phyloP scores from a whole-genome alignment of 495 filamentous ascomycete genomes.

The Lepraria neglecta region DNA sequence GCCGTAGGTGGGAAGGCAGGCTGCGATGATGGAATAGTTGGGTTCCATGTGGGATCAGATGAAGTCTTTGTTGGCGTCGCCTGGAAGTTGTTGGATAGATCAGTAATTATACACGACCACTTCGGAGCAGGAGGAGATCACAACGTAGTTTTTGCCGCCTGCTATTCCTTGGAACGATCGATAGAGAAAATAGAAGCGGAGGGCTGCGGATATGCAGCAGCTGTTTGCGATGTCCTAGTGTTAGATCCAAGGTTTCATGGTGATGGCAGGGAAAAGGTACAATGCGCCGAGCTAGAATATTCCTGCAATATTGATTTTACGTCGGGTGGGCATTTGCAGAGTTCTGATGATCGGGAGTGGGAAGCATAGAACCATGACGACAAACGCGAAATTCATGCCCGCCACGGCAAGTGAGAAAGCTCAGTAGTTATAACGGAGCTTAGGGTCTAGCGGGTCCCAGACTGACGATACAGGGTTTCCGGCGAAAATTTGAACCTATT shows the following conservation, averaged over 20 bases:
- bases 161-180: constrained; percentile 9
- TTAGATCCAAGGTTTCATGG: neutral
- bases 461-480: neutral
- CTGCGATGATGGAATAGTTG: constrained; percentile 30
- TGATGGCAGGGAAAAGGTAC: constrained; percentile 21
- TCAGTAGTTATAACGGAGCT: constrained; percentile 11
- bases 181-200: constrained; percentile 24
- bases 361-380: constrained; percentile 26
- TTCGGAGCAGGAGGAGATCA: too few relatives aligned
- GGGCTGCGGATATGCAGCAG: constrained; percentile 26
- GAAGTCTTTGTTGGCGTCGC: constrained; percentile 18
- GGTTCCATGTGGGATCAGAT: constrained; percentile 27
- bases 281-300: constrained; percentile 33
- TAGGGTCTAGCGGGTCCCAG: neutral
- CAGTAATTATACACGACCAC: neutral
- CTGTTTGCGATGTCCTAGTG: neutral
- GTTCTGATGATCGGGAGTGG: constrained; percentile 25
- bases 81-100: neutral
- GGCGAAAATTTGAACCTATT: neutral
- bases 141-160: neutral
- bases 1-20: constrained; percentile 27
- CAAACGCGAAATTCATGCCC: constrained; percentile 23
- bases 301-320: constrained; percentile 23
- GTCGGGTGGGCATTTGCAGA: constrained; percentile 20
- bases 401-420: constrained; percentile 18